Evolutionary conservation across 2,329 filamentous ascomycete genomes (phyloP).

Genomic region (Fusarium burgessii): DNA sequence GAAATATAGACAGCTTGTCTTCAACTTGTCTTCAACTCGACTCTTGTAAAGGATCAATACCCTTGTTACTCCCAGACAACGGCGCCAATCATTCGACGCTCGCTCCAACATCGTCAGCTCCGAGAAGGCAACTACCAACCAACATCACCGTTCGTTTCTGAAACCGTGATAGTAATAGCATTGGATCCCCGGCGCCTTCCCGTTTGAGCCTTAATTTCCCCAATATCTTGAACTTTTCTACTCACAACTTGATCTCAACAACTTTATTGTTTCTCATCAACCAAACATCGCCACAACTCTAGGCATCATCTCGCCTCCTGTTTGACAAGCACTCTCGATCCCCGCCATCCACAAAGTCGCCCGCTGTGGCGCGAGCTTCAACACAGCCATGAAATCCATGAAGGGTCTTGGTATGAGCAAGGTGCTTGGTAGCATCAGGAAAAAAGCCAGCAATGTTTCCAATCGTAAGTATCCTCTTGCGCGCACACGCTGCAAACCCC

Average conservation of each 20-base stretch:
- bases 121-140: constrained; percentile 18
- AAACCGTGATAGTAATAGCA: constrained; percentile 31
- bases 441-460: constrained; percentile 54
- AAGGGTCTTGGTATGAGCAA: constrained; percentile 68
- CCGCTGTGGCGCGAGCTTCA: constrained; percentile 41
- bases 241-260: constrained; percentile 3
- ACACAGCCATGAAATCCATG: constrained; percentile 57
- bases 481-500: neutral
- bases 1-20: neutral
- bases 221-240: constrained; percentile 10
- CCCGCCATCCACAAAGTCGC: constrained; percentile 20
- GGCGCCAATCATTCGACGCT: constrained; percentile 43
- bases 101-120: constrained; percentile 35
- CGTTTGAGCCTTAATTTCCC: constrained; percentile 31
- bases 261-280: neutral
- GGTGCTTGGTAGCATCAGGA: constrained; percentile 67
- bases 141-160: constrained; percentile 35
- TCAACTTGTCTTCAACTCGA: neutral
- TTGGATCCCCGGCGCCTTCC: constrained; percentile 32
- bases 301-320: constrained; percentile 13
- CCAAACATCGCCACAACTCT: neutral
- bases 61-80: constrained; percentile 43
- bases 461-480: constrained; percentile 36
- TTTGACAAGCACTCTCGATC: constrained; percentile 13
- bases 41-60: constrained; percentile 32